A percentile compares a stretch with the other conserved stretches of the same genome.
These are phyloP conservation scores for Chlorencoelia australis DNA, from an alignment of 2,329 filamentous ascomycete genomes.

Conservation along the genomic window DNA sequence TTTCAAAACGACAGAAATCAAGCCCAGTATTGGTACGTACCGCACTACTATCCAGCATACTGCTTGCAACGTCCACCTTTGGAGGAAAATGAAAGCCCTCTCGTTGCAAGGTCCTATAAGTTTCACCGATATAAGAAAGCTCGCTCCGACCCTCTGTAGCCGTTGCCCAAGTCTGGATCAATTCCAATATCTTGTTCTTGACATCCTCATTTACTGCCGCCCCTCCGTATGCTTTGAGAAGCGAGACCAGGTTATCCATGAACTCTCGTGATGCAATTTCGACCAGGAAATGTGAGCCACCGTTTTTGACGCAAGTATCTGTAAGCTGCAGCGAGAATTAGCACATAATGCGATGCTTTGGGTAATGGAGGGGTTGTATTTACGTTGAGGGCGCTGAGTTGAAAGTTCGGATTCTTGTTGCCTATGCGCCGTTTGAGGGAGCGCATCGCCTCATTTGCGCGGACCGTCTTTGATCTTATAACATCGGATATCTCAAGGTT, in stretches of 20 bases:
- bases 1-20: too few species aligned
- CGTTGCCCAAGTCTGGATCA: conserved; percentile 88
- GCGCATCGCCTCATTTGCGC: conserved; percentile 96
- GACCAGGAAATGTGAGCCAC: conserved; percentile 84
- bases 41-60: conserved; percentile 94
- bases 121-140: conserved; percentile 76
- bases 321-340: conserved; percentile 53
- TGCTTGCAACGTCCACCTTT: conserved; percentile 76
- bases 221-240: conserved; percentile 69
- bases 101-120: conserved; percentile 70
- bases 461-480: conserved; percentile 93
- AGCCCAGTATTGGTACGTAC: too few species aligned
- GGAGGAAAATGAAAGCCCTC: conserved; percentile 90
- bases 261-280: conserved; percentile 97
- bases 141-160: conserved; percentile 80
- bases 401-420: conserved; percentile 95
- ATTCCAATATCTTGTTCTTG: conserved; percentile 78
- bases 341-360: too few species aligned
- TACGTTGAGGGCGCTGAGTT: conserved; percentile 89
- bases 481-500: conserved; percentile 98
- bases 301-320: conserved; percentile 98
- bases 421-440: conserved; percentile 88
- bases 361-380: too few species aligned
- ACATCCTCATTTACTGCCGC: conserved; percentile 77
- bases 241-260: conserved; percentile 90